Percentiles rank a stretch among this genome's conserved stretches.
These are phyloP conservation scores for Sarocladiaceae sp. DNA, from an alignment of 2,329 filamentous ascomycete genomes.

Conservation along the genomic window DNA sequence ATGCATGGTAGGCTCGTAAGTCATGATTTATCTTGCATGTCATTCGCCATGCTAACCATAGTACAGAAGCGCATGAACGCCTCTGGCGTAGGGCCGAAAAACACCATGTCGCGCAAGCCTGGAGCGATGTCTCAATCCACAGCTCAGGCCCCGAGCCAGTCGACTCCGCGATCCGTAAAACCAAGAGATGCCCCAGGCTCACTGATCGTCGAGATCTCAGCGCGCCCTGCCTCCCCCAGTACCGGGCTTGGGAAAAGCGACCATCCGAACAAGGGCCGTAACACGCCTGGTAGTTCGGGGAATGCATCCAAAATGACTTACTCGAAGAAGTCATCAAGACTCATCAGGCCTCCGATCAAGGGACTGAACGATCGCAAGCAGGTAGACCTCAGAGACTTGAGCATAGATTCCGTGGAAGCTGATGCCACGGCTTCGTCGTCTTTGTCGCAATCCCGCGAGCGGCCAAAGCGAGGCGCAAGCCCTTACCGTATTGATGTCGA, in stretches of 20 bases:
- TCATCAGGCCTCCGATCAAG: neutral
- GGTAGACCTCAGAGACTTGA: neutral
- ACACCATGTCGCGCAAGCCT: slow-evolving; percentile 7
- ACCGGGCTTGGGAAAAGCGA: neutral
- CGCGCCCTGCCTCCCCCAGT: neutral
- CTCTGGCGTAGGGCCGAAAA: neutral
- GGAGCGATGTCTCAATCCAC: neutral
- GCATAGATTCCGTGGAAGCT: neutral
- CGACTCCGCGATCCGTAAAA: neutral
- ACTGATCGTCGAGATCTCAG: neutral
- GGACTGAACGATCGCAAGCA: neutral
- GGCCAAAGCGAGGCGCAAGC: slow-evolving; percentile 12
- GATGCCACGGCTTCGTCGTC: neutral
- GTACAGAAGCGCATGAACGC: slow-evolving; percentile 9
- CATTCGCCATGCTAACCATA: neutral
- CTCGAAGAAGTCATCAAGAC: neutral
- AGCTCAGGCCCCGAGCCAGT: neutral
- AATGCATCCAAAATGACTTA: neutral
- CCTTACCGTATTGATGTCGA: slow-evolving; percentile 17
- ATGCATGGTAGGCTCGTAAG: slow-evolving; percentile 12
- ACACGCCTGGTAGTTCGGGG: neutral
- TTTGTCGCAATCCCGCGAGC: neutral
- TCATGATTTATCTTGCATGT: neutral
- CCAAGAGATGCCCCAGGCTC: neutral
- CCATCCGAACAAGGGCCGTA: neutral